These are phyloP conservation scores for Ophiostoma montium DNA, from an alignment of 2,329 filamentous ascomycete species.

Conservation along the genomic window DNA sequence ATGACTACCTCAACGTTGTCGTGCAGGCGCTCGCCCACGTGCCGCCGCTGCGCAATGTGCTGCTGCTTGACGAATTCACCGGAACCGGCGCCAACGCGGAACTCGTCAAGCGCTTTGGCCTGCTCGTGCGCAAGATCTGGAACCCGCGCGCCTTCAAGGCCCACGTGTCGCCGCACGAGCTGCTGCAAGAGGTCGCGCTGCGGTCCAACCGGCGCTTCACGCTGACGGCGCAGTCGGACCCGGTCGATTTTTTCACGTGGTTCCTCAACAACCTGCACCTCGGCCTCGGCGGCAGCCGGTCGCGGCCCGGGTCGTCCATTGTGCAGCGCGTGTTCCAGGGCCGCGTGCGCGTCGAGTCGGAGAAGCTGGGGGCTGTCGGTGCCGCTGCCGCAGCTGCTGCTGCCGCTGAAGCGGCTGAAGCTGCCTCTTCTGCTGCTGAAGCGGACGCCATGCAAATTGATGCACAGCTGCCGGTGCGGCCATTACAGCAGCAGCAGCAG, in stretches of 20 bases:
- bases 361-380: constrained; percentile 27
- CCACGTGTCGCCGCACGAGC: constrained; percentile 92
- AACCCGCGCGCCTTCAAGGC: constrained; percentile 92
- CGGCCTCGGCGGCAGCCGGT: constrained; percentile 77
- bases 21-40: constrained; percentile 88
- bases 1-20: constrained; percentile 95
- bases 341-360: constrained; percentile 78
- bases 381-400: constrained; percentile 9
- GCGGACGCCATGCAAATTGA: constrained; percentile 11
- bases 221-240: constrained; percentile 80
- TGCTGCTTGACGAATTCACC: constrained; percentile 73
- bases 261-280: constrained; percentile 94
- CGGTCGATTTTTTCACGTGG: constrained; percentile 93
- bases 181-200: constrained; percentile 86
- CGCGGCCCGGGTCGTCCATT: constrained; percentile 71
- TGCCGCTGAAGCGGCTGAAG: constrained; percentile 2
- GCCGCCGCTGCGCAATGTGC: constrained; percentile 74
- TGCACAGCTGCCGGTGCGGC: background rate
- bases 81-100: constrained; percentile 45
- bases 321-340: constrained; percentile 92
- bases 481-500: background rate
- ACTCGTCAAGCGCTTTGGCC: constrained; percentile 75
- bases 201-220: constrained; percentile 87
- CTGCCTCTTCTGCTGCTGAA: too few species aligned
- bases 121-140: constrained; percentile 92